Conservation (phyloP, 2,329 filamentous ascomycete species). For the Talaromyces rugulosus region DNA sequence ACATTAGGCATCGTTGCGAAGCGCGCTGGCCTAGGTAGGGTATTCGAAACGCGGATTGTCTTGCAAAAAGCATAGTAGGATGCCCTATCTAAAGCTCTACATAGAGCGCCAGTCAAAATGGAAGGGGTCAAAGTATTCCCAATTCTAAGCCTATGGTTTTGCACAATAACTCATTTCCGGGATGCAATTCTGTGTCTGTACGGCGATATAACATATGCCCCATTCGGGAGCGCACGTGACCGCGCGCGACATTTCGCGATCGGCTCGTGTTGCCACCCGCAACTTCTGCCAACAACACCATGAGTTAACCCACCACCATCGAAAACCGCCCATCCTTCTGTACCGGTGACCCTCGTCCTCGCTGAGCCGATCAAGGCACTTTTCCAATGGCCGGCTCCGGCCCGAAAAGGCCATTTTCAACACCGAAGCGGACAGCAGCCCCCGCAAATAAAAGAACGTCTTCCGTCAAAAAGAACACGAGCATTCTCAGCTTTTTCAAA, state of each 20-base stretch:
- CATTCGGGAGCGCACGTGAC: not conserved
- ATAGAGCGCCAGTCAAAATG: too few species aligned
- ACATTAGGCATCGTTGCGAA: not conserved
- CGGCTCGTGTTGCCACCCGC: not conserved
- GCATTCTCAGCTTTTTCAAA: conserved; percentile 71
- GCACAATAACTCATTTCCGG: too few species aligned
- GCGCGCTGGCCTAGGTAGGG: not conserved
- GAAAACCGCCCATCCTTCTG: not conserved
- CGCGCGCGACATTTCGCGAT: not conserved
- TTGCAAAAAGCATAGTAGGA: not conserved
- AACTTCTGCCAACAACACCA: not conserved
- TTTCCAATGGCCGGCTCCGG: conserved; percentile 9
- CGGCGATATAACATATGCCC: not conserved
- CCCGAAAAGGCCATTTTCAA: conserved; percentile 2
- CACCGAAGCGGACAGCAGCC: conserved; percentile 4
- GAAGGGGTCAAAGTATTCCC: too few species aligned
- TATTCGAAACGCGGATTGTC: not conserved
- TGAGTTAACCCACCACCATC: not conserved
- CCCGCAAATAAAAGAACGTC: not conserved
- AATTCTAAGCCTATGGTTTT: too few species aligned
- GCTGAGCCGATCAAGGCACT: not conserved
- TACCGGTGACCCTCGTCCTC: not conserved
- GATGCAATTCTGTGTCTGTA: not conserved
- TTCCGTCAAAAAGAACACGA: conserved; percentile 49
- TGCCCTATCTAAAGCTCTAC: not conserved